A percentile compares a stretch with the other conserved stretches of the same genome.
Evolutionary conservation across 148 eudicot species (phyloP).

Genomic region (Diospyros lotus): DNA sequence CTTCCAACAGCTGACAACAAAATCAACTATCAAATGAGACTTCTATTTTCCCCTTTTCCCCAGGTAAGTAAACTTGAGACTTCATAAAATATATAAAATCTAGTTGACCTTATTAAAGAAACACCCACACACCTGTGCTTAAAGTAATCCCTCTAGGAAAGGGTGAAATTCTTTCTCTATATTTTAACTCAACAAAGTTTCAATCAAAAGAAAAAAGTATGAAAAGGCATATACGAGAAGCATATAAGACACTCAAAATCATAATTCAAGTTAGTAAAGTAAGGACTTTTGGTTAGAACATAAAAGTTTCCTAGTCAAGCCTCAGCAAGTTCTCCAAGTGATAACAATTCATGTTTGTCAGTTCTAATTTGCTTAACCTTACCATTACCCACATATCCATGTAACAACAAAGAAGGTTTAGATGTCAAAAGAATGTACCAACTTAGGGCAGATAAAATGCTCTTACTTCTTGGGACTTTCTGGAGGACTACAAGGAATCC

Average conservation of each 20-base stretch:
- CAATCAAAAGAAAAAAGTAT: background rate
- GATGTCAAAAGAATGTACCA: background rate
- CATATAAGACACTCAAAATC: background rate
- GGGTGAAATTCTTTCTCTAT: background rate
- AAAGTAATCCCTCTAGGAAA: background rate
- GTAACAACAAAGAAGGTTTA: background rate
- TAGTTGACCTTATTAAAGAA: too few relatives aligned
- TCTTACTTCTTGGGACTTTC: slow-evolving; percentile 80
- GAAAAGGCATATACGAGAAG: background rate
- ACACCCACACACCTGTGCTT: background rate
- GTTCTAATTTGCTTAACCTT: background rate
- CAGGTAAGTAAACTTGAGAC: too few relatives aligned
- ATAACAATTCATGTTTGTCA: background rate
- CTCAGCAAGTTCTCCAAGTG: background rate
- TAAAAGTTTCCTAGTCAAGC: background rate
- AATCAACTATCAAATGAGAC: too few relatives aligned
- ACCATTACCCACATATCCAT: background rate
- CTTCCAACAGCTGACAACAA: too few relatives aligned
- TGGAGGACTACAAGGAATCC: slow-evolving; percentile 82
- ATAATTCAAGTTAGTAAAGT: background rate
- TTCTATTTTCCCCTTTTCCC: too few relatives aligned
- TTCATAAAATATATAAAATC: too few relatives aligned
- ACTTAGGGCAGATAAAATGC: slow-evolving; percentile 7
- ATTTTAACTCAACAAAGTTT: background rate
- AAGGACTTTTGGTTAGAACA: background rate